Conservation (phyloP, 176 grass and related monocot genomes). For the Neostapfia colusana region DNA sequence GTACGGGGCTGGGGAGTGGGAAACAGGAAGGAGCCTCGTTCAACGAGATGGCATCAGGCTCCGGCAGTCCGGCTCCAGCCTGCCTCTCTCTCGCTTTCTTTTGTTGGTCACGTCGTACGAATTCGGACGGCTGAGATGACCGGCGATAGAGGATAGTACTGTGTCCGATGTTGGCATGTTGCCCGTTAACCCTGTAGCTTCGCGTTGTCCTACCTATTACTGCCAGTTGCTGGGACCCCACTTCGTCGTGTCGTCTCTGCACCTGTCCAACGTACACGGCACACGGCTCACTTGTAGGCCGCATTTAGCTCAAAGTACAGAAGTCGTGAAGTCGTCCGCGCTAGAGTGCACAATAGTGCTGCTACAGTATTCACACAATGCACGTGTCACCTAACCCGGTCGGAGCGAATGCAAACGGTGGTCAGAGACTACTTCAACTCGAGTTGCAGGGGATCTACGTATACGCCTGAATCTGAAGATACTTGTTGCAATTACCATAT, state of each 20-base stretch:
- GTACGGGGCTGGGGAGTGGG: neutral
- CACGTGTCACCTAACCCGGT: too few relatives aligned
- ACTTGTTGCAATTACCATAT: too few relatives aligned
- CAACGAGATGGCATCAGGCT: conserved; percentile 2
- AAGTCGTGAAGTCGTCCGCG: too few relatives aligned
- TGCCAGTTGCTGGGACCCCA: neutral
- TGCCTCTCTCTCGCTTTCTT: neutral
- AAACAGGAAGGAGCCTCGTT: neutral
- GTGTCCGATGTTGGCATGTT: neutral
- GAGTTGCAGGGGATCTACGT: neutral
- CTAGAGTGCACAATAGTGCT: too few relatives aligned
- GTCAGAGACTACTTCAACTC: neutral
- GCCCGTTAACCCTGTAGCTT: neutral
- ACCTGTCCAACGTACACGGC: neutral
- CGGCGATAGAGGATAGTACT: neutral
- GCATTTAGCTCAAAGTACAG: too few relatives aligned
- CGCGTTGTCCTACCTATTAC: too few relatives aligned
- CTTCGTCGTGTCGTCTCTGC: neutral
- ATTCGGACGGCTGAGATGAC: conserved; percentile 7
- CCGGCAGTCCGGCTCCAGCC: conserved; percentile 20
- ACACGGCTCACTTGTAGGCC: neutral
- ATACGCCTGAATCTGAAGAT: too few relatives aligned
- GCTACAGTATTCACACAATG: too few relatives aligned
- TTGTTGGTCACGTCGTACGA: neutral
- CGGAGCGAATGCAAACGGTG: too few relatives aligned